Evolutionary conservation across 805 yeast genomes (phyloP), one percentile per base, ranked within the genome.

Genomic region (Yarrowia sp.): DNA sequence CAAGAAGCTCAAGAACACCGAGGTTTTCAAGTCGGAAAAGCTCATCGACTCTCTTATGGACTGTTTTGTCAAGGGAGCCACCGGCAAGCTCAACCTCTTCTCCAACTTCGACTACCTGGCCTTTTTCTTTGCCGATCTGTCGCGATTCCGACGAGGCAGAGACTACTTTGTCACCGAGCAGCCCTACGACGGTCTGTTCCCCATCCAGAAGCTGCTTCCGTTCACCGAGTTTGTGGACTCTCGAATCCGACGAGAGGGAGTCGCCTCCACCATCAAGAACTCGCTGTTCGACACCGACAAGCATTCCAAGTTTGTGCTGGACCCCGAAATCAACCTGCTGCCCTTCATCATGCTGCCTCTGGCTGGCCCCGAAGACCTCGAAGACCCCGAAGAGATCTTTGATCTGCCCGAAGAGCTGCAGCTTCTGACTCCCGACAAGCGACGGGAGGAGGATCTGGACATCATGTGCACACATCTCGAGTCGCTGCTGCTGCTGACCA

Each of bases 201-300:
- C 97, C 42, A 78, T 92, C 24, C 86, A 92, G n/a, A 91, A 91
- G 75, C 78, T 92, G 34, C 80, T 91, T 69, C 95, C 87, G 0
- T 92, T 92, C 78, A 89, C 97, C 5, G 93, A 91, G 74, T 86
- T 87, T 73, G 36, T 20, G 33, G 89, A 87, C 71, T 82, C 91
- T 14, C 86, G 86, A 73, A 85, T 86, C 33, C 87, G 98, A 79
- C 85, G 98, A 78, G 93, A 90, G 75, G 98, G 97, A 74, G 93
- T 91, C 44, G 96, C 96, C 1, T 89, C 96, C 6, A 90, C 97
- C 1, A 90, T 95, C 72, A 94, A 95, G 76, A 94, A 94, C 78
- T 85, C 94, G 0, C 79, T 94, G 61, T 94, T 94, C 74, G 97
- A 93, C 74, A 81, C 90, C 1, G 85, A 86, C 47, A 77, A 85